A percentile compares a stretch with the other conserved stretches of the same genome.
These are phyloP conservation scores for Aspergillus asperescens DNA, from an alignment of 495 filamentous ascomycete genomes.

Conservation along the genomic window DNA sequence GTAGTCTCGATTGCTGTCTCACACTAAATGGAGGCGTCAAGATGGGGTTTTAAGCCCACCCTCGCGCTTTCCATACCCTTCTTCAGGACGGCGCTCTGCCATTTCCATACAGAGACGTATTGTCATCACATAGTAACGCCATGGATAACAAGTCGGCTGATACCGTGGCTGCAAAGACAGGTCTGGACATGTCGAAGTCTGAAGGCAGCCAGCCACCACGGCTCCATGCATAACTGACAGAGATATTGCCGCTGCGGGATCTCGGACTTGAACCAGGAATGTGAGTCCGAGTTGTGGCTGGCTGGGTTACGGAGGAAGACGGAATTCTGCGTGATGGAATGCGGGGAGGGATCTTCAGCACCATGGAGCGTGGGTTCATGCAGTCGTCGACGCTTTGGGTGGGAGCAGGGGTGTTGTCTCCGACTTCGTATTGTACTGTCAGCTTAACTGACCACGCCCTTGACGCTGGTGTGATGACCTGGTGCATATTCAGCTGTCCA, in stretches of 20 bases:
- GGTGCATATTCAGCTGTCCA: no score
- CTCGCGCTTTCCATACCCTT: background rate
- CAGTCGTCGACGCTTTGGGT: background rate
- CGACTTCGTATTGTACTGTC: background rate
- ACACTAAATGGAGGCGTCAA: background rate
- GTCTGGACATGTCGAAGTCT: background rate
- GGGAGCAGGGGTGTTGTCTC: background rate
- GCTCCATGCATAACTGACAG: no score
- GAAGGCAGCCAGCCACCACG: no score
- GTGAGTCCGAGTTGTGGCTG: background rate
- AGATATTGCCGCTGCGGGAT: background rate
- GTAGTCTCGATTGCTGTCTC: no score
- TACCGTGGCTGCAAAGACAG: background rate
- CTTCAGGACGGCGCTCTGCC: background rate
- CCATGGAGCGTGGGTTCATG: conserved; percentile 1
- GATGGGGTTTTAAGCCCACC: background rate
- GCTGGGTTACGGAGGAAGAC: background rate
- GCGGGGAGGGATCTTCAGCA: no score
- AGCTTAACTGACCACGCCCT: no score
- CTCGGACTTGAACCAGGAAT: background rate
- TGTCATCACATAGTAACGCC: background rate
- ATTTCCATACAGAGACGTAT: background rate
- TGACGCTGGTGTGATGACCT: no score
- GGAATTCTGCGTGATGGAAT: no score
- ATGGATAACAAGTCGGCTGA: background rate